A percentile compares a stretch with the other conserved stretches of the same genome.
phyloP scores from a whole-genome alignment of 805 yeast genomes.

The Maudiozyma saulgeensis region DNA sequence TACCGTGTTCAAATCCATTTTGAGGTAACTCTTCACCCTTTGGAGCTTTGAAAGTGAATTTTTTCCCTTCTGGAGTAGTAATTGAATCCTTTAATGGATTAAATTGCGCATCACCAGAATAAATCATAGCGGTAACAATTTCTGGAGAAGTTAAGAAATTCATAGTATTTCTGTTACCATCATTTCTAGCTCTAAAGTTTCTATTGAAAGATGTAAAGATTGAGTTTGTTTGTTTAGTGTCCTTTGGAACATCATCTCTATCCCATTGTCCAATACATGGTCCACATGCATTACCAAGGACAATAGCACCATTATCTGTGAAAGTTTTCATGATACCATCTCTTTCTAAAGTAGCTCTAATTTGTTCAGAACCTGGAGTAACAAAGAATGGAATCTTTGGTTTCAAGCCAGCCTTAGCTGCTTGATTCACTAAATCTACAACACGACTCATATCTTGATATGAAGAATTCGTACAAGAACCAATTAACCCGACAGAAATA shows the following conservation, averaged over 20 bases:
- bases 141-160: conserved; percentile 98
- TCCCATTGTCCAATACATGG: conserved; percentile 99
- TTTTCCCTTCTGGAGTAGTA: conserved; percentile 55
- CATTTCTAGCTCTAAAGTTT: conserved; percentile 95
- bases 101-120: conserved; percentile 85
- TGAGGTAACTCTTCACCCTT: conserved; percentile 77
- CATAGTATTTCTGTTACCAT: conserved; percentile 95
- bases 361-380: conserved; percentile 97
- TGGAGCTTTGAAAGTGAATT: conserved; percentile 73
- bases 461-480: conserved; percentile 97
- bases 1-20: conserved; percentile 67
- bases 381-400: conserved; percentile 89
- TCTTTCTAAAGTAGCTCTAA: conserved; percentile 92
- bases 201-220: conserved; percentile 96
- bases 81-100: conserved; percentile 88
- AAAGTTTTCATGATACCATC: conserved; percentile 82
- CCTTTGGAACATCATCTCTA: conserved; percentile 65
- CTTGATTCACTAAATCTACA: conserved; percentile 81
- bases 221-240: conserved; percentile 63
- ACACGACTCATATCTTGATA: conserved; percentile 98
- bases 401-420: conserved; percentile 74
- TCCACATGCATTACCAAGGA: conserved; percentile 96
- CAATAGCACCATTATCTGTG: conserved; percentile 80
- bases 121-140: conserved; percentile 92
- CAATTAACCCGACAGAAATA: conserved; percentile 89